These are phyloP conservation scores for Solanum chmielewskii DNA, from an alignment of 257 asterid species.

Conservation along the genomic window DNA sequence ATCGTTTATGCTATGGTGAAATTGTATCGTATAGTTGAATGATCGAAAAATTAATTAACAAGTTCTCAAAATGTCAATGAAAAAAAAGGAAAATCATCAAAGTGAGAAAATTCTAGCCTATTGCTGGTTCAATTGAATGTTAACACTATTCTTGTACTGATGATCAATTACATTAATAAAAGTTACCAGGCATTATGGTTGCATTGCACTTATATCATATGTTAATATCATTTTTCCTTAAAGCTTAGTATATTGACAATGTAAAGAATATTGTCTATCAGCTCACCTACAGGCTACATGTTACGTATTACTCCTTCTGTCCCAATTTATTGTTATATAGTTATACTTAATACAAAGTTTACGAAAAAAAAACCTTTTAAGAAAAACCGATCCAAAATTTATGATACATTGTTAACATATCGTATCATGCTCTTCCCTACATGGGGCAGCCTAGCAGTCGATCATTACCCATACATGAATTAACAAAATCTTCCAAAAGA, in stretches of 20 bases:
- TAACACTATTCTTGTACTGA: not conserved
- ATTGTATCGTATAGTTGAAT: conserved; percentile 21
- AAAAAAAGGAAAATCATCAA: not conserved
- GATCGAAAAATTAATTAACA: not conserved
- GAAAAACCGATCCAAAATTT: no score
- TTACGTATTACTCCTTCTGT: no score
- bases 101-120: not conserved
- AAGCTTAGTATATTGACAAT: not conserved
- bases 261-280: not conserved
- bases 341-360: no score
- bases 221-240: not conserved
- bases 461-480: not conserved
- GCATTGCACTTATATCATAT: not conserved
- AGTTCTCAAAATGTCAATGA: not conserved
- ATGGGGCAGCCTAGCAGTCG: no score
- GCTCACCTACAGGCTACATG: not conserved
- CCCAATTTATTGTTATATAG: no score
- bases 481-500: not conserved
- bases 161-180: not conserved
- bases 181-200: not conserved
- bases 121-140: not conserved
- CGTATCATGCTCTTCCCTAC: no score
- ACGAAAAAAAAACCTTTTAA: no score
- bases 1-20: conserved; percentile 45
- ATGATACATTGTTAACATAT: no score